Evolutionary conservation across 1,284 basidiomycete genomes (phyloP).

Genomic region (Trichosporon asahii): DNA sequence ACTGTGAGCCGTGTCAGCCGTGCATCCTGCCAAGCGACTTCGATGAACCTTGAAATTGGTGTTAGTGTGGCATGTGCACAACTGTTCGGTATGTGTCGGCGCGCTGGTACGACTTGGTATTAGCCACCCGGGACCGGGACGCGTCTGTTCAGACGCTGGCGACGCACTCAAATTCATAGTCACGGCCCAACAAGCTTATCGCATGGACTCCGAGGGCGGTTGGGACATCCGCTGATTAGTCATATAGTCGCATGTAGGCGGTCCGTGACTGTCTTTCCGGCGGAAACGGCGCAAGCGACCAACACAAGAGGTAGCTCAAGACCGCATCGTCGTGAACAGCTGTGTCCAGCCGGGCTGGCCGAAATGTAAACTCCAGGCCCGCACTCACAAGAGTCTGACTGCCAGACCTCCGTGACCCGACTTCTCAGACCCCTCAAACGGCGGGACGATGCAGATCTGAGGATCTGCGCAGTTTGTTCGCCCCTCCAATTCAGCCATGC

Average conservation of each 20-base stretch:
- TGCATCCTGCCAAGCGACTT: not conserved
- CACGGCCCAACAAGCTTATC: not conserved
- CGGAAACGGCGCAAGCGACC: not conserved
- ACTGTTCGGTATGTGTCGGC: not conserved
- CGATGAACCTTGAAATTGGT: not conserved
- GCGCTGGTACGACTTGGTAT: not conserved
- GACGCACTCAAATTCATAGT: not conserved
- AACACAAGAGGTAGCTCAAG: not conserved
- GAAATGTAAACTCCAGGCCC: no score
- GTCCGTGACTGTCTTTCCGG: not conserved
- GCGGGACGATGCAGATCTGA: not conserved
- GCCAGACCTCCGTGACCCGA: no score
- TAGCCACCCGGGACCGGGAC: not conserved
- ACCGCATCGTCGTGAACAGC: not conserved
- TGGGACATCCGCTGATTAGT: not conserved
- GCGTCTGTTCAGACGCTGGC: not conserved
- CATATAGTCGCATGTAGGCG: not conserved
- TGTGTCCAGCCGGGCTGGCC: not conserved
- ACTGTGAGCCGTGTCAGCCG: not conserved
- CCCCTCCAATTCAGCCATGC: not conserved
- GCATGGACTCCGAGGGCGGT: not conserved
- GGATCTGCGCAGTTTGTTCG: not conserved
- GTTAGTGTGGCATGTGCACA: not conserved
- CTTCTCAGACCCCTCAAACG: no score
- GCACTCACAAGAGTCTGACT: no score